These are phyloP conservation scores for Leccinum disarticulatum DNA, from an alignment of 768 basidiomycete genomes.

Conservation along the genomic window DNA sequence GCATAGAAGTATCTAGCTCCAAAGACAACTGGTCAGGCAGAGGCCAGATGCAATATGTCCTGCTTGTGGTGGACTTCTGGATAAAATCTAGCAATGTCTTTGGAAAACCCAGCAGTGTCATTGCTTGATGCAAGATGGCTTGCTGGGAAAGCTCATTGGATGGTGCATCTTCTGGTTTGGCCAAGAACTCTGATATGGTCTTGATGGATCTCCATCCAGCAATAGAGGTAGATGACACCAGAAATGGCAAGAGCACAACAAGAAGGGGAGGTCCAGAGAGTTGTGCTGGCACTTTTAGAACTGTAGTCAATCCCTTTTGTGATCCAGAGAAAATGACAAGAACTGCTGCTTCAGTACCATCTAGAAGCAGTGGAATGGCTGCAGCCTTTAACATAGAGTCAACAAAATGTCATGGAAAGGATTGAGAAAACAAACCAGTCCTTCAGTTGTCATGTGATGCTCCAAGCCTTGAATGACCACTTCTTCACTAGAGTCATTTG, in stretches of 20 bases:
- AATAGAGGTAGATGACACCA: constrained; percentile 18
- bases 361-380: constrained; percentile 46
- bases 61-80: constrained; percentile 30
- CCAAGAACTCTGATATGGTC: constrained; percentile 7
- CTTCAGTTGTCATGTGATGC: constrained; percentile 45
- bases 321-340: constrained; percentile 54
- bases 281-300: constrained; percentile 42
- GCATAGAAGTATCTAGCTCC: constrained; percentile 43
- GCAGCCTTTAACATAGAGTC: constrained; percentile 41
- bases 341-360: constrained; percentile 48
- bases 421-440: constrained; percentile 40
- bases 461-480: constrained; percentile 42
- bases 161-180: not conserved
- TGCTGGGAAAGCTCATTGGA: constrained; percentile 8
- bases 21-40: constrained; percentile 27
- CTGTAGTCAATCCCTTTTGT: constrained; percentile 34
- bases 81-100: constrained; percentile 48
- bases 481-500: constrained; percentile 40
- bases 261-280: constrained; percentile 17
- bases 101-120: constrained; percentile 46
- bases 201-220: constrained; percentile 18
- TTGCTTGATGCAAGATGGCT: constrained; percentile 25
- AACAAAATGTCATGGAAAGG: constrained; percentile 1
- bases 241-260: constrained; percentile 29
- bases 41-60: constrained; percentile 52